A percentile compares a stretch with the other conserved stretches of the same genome.
Evolutionary conservation across 257 asterid genomes (phyloP).

Genomic region (Fraxinus excelsior): DNA sequence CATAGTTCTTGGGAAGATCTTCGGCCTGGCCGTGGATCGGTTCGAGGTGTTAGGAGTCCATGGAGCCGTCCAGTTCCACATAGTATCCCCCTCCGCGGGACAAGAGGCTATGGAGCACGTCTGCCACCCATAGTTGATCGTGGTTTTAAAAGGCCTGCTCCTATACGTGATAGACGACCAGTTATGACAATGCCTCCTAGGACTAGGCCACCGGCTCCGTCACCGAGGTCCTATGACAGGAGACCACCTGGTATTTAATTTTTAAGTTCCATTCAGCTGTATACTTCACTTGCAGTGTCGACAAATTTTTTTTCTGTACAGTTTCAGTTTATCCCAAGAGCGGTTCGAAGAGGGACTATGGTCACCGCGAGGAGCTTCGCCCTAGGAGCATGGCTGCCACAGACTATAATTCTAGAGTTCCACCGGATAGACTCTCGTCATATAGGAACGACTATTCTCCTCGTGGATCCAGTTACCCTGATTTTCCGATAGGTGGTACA

Average conservation of each 20-base stretch:
- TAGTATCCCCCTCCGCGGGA: constrained; percentile 52
- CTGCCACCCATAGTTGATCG: constrained; percentile 61
- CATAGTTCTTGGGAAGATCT: constrained; percentile 66
- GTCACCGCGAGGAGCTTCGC: constrained; percentile 67
- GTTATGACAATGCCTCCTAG: constrained; percentile 67
- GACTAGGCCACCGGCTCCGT: constrained; percentile 69
- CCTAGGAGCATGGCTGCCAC: constrained; percentile 77
- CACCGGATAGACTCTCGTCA: constrained; percentile 69
- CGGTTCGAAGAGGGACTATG: constrained; percentile 72
- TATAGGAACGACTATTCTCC: constrained; percentile 80
- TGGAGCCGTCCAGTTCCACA: constrained; percentile 72
- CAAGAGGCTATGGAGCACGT: constrained; percentile 62
- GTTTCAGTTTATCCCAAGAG: constrained; percentile 78
- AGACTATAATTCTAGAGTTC: constrained; percentile 62
- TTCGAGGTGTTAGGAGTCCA: constrained; percentile 61
- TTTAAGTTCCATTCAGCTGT: constrained; percentile 8
- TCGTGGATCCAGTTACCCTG: constrained; percentile 77
- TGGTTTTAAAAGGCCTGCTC: constrained; percentile 63
- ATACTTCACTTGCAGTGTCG: constrained; percentile 15
- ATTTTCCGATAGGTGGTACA: constrained; percentile 70
- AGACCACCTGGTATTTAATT: constrained; percentile 76
- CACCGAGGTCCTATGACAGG: constrained; percentile 83
- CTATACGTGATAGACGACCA: constrained; percentile 74
- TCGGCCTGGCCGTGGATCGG: constrained; percentile 59
- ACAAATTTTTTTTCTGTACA: constrained; percentile 30